Evolutionary conservation across 1,284 basidiomycete species (phyloP).

Genomic region (Porogramme epimiltina): DNA sequence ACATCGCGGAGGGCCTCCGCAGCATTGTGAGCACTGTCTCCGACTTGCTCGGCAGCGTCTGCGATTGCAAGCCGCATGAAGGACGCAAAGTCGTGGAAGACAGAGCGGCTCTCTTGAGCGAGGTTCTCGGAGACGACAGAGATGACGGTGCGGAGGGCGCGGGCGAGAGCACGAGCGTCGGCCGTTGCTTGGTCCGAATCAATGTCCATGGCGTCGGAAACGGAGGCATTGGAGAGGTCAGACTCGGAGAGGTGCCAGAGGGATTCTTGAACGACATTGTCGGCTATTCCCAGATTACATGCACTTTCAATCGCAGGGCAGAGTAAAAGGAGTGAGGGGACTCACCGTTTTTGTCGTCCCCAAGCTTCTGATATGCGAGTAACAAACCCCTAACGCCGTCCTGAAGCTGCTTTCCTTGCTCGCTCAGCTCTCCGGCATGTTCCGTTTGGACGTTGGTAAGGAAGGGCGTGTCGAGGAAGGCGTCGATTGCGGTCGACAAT

Average conservation of each 20-base stretch:
- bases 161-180: conserved; percentile 51
- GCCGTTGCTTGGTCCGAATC: conserved; percentile 46
- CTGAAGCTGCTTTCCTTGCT: conserved; percentile 52
- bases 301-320: not conserved
- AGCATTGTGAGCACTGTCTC: conserved; percentile 47
- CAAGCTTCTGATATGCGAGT: conserved; percentile 53
- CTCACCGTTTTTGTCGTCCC: conserved; percentile 56
- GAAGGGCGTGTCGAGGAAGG: conserved; percentile 48
- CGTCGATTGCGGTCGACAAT: conserved; percentile 50
- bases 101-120: conserved; percentile 50
- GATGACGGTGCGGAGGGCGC: conserved; percentile 50
- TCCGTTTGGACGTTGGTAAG: conserved; percentile 42
- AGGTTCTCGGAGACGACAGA: conserved; percentile 53
- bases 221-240: conserved; percentile 42
- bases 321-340: not conserved
- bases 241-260: conserved; percentile 61
- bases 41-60: conserved; percentile 59
- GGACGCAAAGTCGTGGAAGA: conserved; percentile 63
- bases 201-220: conserved; percentile 31
- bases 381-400: conserved; percentile 50
- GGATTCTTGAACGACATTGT: conserved; percentile 62
- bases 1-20: conserved; percentile 53
- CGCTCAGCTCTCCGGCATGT: conserved; percentile 46
- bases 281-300: conserved; percentile 40
- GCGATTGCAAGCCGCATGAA: conserved; percentile 63